Evolutionary conservation across 805 yeast species (phyloP).

Genomic region (Wickerhamomyces kurtzmanii): DNA sequence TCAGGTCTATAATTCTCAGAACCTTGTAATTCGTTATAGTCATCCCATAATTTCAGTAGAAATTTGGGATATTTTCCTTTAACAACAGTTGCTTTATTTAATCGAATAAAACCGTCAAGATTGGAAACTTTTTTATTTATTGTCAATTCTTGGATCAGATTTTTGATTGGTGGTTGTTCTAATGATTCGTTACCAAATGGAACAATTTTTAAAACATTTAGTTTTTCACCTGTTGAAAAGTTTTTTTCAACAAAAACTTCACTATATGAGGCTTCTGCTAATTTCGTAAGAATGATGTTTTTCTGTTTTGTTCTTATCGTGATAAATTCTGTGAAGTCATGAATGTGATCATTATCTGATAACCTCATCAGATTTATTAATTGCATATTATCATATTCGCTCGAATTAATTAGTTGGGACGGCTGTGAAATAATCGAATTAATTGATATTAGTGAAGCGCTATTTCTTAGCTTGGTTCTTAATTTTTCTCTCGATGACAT

Average conservation of each 20-base stretch:
- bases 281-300: slow-evolving; percentile 21
- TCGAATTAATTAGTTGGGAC: slow-evolving; percentile 17
- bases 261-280: slow-evolving; percentile 37
- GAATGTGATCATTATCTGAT: slow-evolving; percentile 22
- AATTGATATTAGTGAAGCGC: slow-evolving; percentile 36
- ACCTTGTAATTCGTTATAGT: slow-evolving; percentile 17
- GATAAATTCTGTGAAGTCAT: slow-evolving; percentile 21
- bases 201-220: slow-evolving; percentile 35
- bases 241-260: slow-evolving; percentile 29
- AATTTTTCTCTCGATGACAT: slow-evolving; percentile 45
- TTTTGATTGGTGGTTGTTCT: slow-evolving; percentile 30
- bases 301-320: slow-evolving; percentile 5
- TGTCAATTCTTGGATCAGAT: slow-evolving; percentile 35
- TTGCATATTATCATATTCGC: slow-evolving; percentile 23
- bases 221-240: slow-evolving; percentile 12
- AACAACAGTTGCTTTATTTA: slow-evolving; percentile 34
- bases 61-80: slow-evolving; percentile 31
- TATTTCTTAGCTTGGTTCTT: slow-evolving; percentile 39
- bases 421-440: slow-evolving; percentile 14
- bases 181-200: slow-evolving; percentile 38
- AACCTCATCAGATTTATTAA: slow-evolving; percentile 22
- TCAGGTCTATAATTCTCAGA: slow-evolving; percentile 30
- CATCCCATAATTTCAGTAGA: slow-evolving; percentile 35
- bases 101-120: slow-evolving; percentile 33
- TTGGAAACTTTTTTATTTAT: slow-evolving; percentile 29